Evolutionary conservation across 139 green algal species (phyloP).

Genomic region (Tetradesmus lagerheimii): DNA sequence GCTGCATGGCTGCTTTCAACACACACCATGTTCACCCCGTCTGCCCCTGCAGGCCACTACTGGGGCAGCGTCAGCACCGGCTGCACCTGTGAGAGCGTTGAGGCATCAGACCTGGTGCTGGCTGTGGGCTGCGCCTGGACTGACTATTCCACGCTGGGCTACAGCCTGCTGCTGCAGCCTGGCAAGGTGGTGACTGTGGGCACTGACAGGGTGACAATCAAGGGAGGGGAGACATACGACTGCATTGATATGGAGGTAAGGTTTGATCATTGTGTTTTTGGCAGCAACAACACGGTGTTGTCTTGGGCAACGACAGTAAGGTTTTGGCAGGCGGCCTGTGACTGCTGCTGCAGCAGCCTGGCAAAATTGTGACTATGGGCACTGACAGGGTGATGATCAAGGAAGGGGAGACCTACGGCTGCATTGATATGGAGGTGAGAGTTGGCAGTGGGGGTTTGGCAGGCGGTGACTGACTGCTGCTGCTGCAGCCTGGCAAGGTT

Average conservation of each 20-base stretch:
- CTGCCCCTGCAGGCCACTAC: conserved; percentile 24
- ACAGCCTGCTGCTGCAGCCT: conserved; percentile 76
- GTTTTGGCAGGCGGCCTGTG: too few relatives aligned
- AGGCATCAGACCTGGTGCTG: conserved; percentile 48
- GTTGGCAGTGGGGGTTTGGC: too few relatives aligned
- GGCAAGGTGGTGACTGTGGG: conserved; percentile 65
- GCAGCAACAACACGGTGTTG: too few relatives aligned
- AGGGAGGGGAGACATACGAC: conserved; percentile 65
- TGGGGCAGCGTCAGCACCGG: conserved; percentile 59
- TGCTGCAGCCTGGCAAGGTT: background rate
- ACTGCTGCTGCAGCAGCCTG: conserved; percentile 73
- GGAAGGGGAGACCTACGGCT: conserved; percentile 70
- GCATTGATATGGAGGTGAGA: conserved; percentile 70
- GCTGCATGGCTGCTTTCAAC: too few relatives aligned
- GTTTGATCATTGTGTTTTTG: background rate
- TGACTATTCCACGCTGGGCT: conserved; percentile 84
- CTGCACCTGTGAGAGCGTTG: conserved; percentile 73
- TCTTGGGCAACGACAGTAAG: too few relatives aligned
- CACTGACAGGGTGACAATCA: conserved; percentile 66
- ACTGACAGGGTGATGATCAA: conserved; percentile 75
- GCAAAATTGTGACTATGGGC: conserved; percentile 65
- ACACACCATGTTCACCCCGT: background rate
- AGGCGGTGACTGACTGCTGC: background rate
- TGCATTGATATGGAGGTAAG: conserved; percentile 73
- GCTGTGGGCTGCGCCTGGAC: conserved; percentile 57